A percentile compares a stretch with the other conserved stretches of the same genome.
Evolutionary conservation across 2,329 filamentous ascomycete genomes (phyloP).

Genomic region (Tolypocladium album): DNA sequence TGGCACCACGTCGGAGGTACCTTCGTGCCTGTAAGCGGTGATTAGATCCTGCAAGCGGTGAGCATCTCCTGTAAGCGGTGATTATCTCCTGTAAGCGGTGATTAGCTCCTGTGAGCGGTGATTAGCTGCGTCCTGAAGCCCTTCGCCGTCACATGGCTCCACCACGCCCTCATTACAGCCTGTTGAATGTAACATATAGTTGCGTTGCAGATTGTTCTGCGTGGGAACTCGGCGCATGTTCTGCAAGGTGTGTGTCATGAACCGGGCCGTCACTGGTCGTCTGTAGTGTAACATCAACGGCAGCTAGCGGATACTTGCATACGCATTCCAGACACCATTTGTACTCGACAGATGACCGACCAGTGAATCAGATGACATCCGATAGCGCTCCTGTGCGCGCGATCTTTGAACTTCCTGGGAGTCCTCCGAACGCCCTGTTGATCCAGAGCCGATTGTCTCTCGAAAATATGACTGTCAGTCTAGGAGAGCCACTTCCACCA

Average conservation of each 20-base stretch:
- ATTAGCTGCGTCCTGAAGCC: not conserved
- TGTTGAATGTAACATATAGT: not conserved
- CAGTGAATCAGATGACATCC: not conserved
- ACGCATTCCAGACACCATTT: not conserved
- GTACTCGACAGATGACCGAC: not conserved
- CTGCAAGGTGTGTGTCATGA: not conserved
- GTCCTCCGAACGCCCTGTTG: no score
- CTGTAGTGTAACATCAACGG: not conserved
- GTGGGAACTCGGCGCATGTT: not conserved
- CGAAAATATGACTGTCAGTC: slow-evolving; percentile 1
- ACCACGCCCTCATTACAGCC: not conserved
- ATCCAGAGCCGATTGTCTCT: not conserved
- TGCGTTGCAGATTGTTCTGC: not conserved
- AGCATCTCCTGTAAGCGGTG: no score
- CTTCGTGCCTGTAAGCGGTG: not conserved
- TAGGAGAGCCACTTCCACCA: slow-evolving; percentile 13
- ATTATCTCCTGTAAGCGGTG: no score
- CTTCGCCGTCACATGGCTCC: not conserved
- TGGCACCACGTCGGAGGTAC: not conserved
- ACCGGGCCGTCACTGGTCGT: not conserved
- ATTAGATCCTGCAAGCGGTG: no score
- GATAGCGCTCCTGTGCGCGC: not conserved
- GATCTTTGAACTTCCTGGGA: not conserved
- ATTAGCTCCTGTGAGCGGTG: no score
- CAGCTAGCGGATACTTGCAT: not conserved